Evolutionary conservation across 2,329 filamentous ascomycete genomes (phyloP), one percentile per base, ranked within the genome.

Genomic region (Niveomyces coronatus): DNA sequence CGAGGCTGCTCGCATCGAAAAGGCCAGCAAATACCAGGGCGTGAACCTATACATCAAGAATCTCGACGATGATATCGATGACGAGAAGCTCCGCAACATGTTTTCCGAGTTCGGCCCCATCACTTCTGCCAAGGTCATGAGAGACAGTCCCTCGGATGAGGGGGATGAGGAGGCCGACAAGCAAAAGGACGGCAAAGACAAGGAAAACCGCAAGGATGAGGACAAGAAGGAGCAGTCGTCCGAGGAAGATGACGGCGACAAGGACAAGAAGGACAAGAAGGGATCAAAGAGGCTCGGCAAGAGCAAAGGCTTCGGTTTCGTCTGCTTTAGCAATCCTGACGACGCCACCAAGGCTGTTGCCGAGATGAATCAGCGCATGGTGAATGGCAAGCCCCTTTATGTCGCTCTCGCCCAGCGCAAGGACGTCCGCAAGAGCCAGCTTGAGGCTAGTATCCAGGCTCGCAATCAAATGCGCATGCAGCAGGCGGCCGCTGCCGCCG

Each of bases 11-110:
- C 89, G 91, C 55, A 74, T 93, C 54, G 91, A 98, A 76, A 98
- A 98, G 75, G 88, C 87, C 62, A 93, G 79, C 71, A 98, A 98
- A 74, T 98, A 98, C 69, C 87, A 94, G 70, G 91, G 91, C 51
- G 91, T 98, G 63, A 98, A 98, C 72, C 76, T 98, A 35, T 98
- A 98, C 71, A 91, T 98, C 70, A 98, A 98, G 81, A 98, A 98
- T 68, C 72, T 98, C 44, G 83, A 87, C 49, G 91, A 98, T 51
- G 91, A 96, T 44, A 79, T 98, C 49, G 91, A 98, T 56, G 91
- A 98, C 53, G 91, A 98, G 56, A 94, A 94, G 76, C 79, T 98
- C 46, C 87, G 91, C 54, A 81, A 88, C 55, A 82, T 96, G 62
- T 98, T 98, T 64, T 70, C 80, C 56, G 75, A 86, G 50, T 96